Evolutionary conservation across 768 basidiomycete species (phyloP), one percentile per base, ranked within the genome.

Genomic region (Neoboletus subvelutipes): DNA sequence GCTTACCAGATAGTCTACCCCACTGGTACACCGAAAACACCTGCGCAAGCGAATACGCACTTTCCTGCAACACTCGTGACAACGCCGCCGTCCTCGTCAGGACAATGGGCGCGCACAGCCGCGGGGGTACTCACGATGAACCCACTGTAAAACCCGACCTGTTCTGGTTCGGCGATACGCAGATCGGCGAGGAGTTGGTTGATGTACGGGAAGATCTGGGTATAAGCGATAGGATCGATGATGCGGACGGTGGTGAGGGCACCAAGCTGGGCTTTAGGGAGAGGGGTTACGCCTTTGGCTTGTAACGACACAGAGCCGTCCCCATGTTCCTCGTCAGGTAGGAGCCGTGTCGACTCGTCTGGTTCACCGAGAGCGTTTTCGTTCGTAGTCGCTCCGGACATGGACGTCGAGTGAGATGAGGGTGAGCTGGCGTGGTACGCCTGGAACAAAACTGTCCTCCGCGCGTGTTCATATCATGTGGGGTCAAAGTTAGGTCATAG

Each of bases 111-210:
- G 1, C 15, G 4, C 18, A 0, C 18, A 15, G 2, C 18, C n/a
- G 31, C 18, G 12, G 24, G 24, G 18, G 13, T 10, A 57, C 56
- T 56, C 42, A 56, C 56, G 9, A 57, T 22, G 37, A 57, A 28
- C 3, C 55, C 43, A 18, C 45, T 57, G n/a, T 57, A 57, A 57
- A 57, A 58, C 1, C 56, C 55, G 8, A 57, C 56, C 5, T 57
- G 55, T 22, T 56, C 54, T 18, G 55, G 55, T 17, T 22, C 2
- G 13, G 55, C 55, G 20, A 56, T 45, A 28, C 1, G 42, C 18
- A 56, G 9, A n/a, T 56, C 54, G 10, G 34, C 55, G n/a, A 56
- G 41, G 5, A 56, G 36, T 45, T 56, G 55, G 34, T 56, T 56
- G 54, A 56, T 45, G 55, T 56, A 56, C 22, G 55, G 55, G 11